Base-by-base conservation (phyloP, 352 stramenopile genomes). In the Globisporangium barbulae region DNA sequence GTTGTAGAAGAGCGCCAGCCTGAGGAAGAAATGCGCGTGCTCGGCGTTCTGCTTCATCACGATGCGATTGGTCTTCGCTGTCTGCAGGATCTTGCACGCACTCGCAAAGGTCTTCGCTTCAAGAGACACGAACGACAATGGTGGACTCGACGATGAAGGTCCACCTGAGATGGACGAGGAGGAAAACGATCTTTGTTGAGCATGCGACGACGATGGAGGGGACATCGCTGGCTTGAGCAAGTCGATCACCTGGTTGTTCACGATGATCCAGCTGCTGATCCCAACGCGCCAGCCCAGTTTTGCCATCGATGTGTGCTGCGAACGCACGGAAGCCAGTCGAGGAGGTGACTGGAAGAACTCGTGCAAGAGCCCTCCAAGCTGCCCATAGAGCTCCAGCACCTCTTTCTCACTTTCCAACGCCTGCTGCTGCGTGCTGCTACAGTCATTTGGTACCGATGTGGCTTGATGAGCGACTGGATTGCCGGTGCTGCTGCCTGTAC, bases 241-340 rank as follows among this genome's bases (percentile, higher is more conserved):
- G 33, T 90, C 83, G 35, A 87, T 70, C 7, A 69, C 72, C 33
- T 81, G 68, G 61, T 90, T 89, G 66, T 86, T 81, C 13, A 89
- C 77, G 64, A 91, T 65, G 50, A 90, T 78, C 83, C 83, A 91
- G 41, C 78, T 88, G 57, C 83, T 91, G 35, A 90, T 75, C 6
- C 80, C 83, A 2, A 91, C 49, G 47, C 69, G 56, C 80, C 78
- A 91, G 45, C 55, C 63, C 25, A 21, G 49, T 25, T 15, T 57
- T 4, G 54, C 37, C 33, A 59, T 53, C 7, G 25, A 53, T 21
- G 52, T 31, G 1, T 30, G 56, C 41, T 66, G 60, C 62, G 44
- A 68, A 25, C n/a, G 42, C 30, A 56, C 30, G 15, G 42, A 41
- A 17, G n/a, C 25, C 9, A 35, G 8, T 6, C 25, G 35, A 19